phyloP scores from a whole-genome alignment of 176 grass and related monocot genomes.

The Aechmea fasciata region DNA sequence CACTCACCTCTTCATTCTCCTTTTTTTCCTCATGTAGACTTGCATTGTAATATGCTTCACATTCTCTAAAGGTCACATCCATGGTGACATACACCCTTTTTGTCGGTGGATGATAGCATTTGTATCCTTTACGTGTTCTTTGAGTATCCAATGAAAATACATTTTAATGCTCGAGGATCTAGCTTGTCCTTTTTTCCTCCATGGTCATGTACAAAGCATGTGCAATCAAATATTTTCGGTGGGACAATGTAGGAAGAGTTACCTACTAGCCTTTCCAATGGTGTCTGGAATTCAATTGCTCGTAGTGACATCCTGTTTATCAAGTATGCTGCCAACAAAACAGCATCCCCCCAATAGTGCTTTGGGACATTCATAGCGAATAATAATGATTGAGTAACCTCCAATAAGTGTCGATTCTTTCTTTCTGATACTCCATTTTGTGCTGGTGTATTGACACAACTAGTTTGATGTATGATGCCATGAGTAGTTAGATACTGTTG shows the following conservation, averaged over 20 bases:
- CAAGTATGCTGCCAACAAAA: too few relatives aligned
- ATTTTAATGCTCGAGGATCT: background rate
- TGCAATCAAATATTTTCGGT: background rate
- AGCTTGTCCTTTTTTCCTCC: background rate
- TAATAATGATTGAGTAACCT: too few relatives aligned
- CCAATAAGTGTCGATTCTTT: too few relatives aligned
- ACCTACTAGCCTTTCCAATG: background rate
- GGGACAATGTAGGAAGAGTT: background rate
- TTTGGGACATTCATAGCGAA: too few relatives aligned
- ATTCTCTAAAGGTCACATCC: conserved; percentile 5
- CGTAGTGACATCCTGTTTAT: background rate
- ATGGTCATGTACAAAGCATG: conserved; percentile 3
- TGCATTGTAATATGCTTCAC: background rate
- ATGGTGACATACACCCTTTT: background rate
- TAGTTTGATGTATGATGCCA: too few relatives aligned
- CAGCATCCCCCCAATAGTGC: too few relatives aligned
- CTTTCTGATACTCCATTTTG: too few relatives aligned
- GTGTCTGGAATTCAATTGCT: background rate
- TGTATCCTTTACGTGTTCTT: background rate
- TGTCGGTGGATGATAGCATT: background rate
- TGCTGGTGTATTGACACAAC: too few relatives aligned
- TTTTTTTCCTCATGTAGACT: background rate
- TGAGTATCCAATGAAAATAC: conserved; percentile 4
- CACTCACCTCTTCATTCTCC: background rate
- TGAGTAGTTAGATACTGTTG: too few relatives aligned